Evolutionary conservation across 1,284 basidiomycete genomes (phyloP).

Genomic region (Pisolithus thermaeus): DNA sequence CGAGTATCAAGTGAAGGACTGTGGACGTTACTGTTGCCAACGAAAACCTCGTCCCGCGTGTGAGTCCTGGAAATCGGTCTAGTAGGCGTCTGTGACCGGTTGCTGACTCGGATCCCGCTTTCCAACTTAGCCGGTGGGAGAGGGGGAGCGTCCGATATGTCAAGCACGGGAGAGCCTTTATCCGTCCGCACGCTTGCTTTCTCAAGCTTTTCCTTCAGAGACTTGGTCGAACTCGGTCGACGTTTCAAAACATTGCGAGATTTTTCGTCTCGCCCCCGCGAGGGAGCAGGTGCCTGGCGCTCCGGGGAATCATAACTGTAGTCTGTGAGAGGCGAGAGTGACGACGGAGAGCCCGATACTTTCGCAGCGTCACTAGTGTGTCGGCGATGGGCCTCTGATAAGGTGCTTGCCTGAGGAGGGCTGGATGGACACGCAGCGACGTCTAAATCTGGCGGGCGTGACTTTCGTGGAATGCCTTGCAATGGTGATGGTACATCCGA

Average conservation of each 20-base stretch:
- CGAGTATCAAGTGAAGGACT: constrained; percentile 10
- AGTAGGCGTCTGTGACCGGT: constrained; percentile 44
- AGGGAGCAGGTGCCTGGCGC: constrained; percentile 2
- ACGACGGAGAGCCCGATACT: not conserved
- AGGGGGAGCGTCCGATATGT: not conserved
- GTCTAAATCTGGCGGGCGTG: constrained; percentile 20
- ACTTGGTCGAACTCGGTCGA: constrained; percentile 34
- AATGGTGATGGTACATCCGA: constrained; percentile 10
- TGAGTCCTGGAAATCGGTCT: constrained; percentile 53
- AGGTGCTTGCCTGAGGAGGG: constrained; percentile 1
- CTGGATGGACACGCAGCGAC: constrained; percentile 12
- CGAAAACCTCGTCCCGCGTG: constrained; percentile 37
- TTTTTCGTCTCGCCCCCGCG: constrained; percentile 19
- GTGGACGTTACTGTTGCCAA: constrained; percentile 2
- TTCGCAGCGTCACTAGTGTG: constrained; percentile 14
- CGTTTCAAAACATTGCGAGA: constrained; percentile 43
- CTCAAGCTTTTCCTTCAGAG: constrained; percentile 16
- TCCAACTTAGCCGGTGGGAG: not conserved
- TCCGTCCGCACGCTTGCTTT: not conserved
- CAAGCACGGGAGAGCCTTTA: constrained; percentile 3
- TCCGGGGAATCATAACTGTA: constrained; percentile 8
- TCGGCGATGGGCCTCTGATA: constrained; percentile 17
- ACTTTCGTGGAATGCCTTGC: constrained; percentile 9
- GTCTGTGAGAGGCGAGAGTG: constrained; percentile 1
- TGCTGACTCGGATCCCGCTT: not conserved